These are phyloP conservation scores for Ophiostoma piceae DNA, from an alignment of 2,329 filamentous ascomycete species.

Conservation along the genomic window DNA sequence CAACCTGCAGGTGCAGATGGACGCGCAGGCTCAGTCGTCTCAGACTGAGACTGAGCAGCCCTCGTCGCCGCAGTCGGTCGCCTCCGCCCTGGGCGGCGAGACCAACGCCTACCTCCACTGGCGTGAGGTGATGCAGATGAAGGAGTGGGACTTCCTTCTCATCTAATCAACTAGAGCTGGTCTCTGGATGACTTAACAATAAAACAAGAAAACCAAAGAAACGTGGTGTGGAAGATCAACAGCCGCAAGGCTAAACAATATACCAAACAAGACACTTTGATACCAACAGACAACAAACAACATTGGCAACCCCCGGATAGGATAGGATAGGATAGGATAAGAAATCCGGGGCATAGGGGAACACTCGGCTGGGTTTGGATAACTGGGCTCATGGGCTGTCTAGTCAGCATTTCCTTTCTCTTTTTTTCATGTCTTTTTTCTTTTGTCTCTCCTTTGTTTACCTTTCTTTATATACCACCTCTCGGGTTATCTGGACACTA, in stretches of 20 bases:
- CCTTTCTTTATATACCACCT: constrained; percentile 7
- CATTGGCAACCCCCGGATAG: constrained; percentile 2
- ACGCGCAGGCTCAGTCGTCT: background rate
- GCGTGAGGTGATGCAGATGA: constrained; percentile 88
- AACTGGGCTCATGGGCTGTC: background rate
- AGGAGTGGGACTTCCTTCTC: constrained; percentile 87
- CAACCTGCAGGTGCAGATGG: constrained; percentile 28
- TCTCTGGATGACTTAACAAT: background rate
- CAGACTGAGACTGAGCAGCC: constrained; percentile 26
- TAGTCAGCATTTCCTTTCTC: background rate
- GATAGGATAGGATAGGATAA: constrained; percentile 13
- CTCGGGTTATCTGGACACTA: background rate
- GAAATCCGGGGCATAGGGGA: background rate
- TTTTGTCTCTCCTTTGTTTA: constrained; percentile 2
- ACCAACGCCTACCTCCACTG: constrained; percentile 69
- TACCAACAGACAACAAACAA: constrained; percentile 3
- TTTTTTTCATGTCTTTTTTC: background rate
- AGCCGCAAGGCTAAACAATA: constrained; percentile 12
- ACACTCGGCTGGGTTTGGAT: constrained; percentile 7
- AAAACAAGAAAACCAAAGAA: background rate
- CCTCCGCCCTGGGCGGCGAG: constrained; percentile 32
- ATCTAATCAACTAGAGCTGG: constrained; percentile 63
- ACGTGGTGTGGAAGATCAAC: constrained; percentile 2
- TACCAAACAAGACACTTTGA: constrained; percentile 11
- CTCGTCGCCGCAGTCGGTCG: constrained; percentile 29